Percentiles rank a stretch among this genome's conserved stretches.
phyloP scores from a whole-genome alignment of 2,329 filamentous ascomycete species.

The Cercospora berteroae region DNA sequence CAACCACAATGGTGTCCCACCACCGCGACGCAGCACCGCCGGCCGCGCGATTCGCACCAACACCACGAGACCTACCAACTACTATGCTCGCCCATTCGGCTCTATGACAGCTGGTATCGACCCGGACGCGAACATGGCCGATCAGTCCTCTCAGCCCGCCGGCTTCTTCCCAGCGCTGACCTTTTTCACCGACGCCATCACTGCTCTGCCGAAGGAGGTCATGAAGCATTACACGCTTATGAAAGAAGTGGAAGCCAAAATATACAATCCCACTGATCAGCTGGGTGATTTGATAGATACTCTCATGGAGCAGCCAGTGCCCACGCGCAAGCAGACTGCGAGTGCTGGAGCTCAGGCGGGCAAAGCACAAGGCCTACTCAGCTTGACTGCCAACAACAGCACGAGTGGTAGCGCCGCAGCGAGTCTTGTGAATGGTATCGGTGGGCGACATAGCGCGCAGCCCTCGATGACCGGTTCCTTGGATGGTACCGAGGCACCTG shows the following conservation, averaged over 20 bases:
- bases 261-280: constrained; percentile 81
- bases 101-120: constrained; percentile 39
- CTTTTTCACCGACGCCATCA: constrained; percentile 86
- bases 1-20: constrained; percentile 15
- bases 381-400: constrained; percentile 43
- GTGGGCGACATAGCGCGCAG: constrained; percentile 27
- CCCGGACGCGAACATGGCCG: constrained; percentile 28
- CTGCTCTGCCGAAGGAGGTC: constrained; percentile 89
- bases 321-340: constrained; percentile 34
- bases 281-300: constrained; percentile 72
- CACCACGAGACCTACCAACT: constrained; percentile 49
- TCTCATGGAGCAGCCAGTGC: constrained; percentile 51
- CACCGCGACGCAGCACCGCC: constrained; percentile 32
- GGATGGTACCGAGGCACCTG: constrained; percentile 29
- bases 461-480: constrained; percentile 29
- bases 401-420: constrained; percentile 39
- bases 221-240: constrained; percentile 92
- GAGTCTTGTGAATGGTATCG: constrained; percentile 40
- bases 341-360: constrained; percentile 10
- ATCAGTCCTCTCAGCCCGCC: constrained; percentile 35
- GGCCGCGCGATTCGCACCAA: constrained; percentile 49
- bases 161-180: constrained; percentile 66
- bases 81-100: constrained; percentile 52
- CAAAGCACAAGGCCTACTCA: constrained; percentile 33
- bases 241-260: constrained; percentile 97